Percentiles rank a stretch among this genome's conserved stretches.
phyloP scores from a whole-genome alignment of 306 rosid species.

The Mimosa pudica region DNA sequence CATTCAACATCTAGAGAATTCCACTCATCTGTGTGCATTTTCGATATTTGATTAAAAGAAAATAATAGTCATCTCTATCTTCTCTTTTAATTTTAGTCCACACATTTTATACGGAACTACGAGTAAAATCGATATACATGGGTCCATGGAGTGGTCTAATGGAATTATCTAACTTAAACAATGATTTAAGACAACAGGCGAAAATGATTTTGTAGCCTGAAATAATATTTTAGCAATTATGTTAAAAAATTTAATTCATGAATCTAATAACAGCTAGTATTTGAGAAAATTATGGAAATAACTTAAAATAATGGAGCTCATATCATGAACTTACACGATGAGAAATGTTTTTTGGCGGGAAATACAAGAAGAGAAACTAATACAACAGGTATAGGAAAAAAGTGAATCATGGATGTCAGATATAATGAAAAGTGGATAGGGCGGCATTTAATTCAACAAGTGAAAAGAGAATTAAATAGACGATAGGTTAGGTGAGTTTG shows the following conservation, averaged over 20 bases:
- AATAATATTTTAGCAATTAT: not conserved
- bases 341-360: too few species aligned
- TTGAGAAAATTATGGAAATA: not conserved
- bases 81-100: not conserved
- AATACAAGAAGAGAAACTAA: not conserved
- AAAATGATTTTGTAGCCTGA: not conserved
- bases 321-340: not conserved
- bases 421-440: not conserved
- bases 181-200: not conserved
- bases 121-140: not conserved
- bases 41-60: not conserved
- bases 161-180: not conserved
- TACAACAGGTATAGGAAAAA: not conserved
- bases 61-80: not conserved
- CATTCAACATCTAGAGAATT: not conserved
- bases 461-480: not conserved
- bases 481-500: conserved; percentile 20
- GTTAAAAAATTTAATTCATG: not conserved
- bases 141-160: not conserved
- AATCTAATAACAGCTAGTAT: not conserved
- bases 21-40: not conserved
- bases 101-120: not conserved
- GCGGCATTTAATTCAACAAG: not conserved
- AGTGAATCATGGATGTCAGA: not conserved
- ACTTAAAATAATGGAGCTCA: not conserved